Evolutionary conservation across 805 yeast genomes (phyloP), one percentile per base, ranked within the genome.

Genomic region (Lipomyces yamadae): DNA sequence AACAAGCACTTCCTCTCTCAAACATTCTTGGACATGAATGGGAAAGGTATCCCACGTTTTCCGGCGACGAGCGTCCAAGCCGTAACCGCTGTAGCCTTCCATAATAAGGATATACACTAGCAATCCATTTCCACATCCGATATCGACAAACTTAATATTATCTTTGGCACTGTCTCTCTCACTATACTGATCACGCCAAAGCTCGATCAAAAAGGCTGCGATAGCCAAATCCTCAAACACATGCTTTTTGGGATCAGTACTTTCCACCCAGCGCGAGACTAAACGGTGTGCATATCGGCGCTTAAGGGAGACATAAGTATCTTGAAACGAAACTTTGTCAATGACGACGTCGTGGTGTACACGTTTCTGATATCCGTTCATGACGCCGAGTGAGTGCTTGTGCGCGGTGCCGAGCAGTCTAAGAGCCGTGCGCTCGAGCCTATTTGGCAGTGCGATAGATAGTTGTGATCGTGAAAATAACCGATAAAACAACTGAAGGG

Each of bases 171-270:
- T 3, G 1, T 5, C 24, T 52, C 32, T 24, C 5, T 24, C 34
- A 72, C 88, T 88, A 72, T 89, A 86, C 56, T 84, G 82, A 57
- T 82, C 80, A 6, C 78, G 78, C 98, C 98, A 94, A 45, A 91
- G 82, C 78, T 91, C 97, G 34, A 94, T 90, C 68, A 94, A 81
- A 72, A 94, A 94, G 0, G 98, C 97, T 0, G 98, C 98, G 72
- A 94, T 93, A 2, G 97, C 96, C 62, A 94, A 85, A 76, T 94
- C 98, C 80, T 94, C 98, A 79, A 93, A 94, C 0, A 94, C 98
- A 78, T 94, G 98, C 76, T 94, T 94, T 72, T 88, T 85, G 2
- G 98, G 98, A 77, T 94, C 98, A 1, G 98, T 94, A 37, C 88
- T 87, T 78, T 94, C 98, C n/a, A 83, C 86, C 98, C 98, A 94